A percentile compares a stretch with the other conserved stretches of the same genome.
phyloP scores from a whole-genome alignment of 2,329 filamentous ascomycete genomes.

The Trichophyton mentagrophytes region DNA sequence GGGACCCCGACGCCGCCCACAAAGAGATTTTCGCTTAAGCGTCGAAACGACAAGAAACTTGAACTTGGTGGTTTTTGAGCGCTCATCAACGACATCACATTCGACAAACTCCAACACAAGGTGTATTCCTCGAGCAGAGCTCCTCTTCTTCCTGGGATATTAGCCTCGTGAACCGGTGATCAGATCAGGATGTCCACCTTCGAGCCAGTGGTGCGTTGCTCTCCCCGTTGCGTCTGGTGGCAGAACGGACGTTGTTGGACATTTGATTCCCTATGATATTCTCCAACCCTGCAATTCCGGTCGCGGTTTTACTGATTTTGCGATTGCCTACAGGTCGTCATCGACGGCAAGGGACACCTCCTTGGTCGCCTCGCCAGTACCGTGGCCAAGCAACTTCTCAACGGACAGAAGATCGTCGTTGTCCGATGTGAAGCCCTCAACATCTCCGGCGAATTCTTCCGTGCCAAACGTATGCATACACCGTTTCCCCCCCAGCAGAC shows the following conservation, averaged over 20 bases:
- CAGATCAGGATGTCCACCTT: conserved; percentile 51
- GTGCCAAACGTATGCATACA: conserved; percentile 81
- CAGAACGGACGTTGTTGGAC: neutral
- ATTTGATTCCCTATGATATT: too few species aligned
- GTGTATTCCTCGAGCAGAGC: conserved; percentile 31
- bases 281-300: neutral
- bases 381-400: conserved; percentile 97
- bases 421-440: conserved; percentile 98
- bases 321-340: conserved; percentile 62
- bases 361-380: conserved; percentile 97
- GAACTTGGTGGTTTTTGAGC: conserved; percentile 30
- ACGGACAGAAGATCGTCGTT: conserved; percentile 97
- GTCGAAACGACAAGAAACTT: conserved; percentile 21
- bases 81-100: conserved; percentile 35
- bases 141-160: conserved; percentile 30
- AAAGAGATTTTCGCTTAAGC: conserved; percentile 3
- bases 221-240: neutral
- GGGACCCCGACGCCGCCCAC: conserved; percentile 21
- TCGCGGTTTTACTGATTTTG: conserved; percentile 24
- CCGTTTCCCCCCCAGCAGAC: conserved; percentile 9
- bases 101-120: conserved; percentile 34
- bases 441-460: conserved; percentile 99
- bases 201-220: conserved; percentile 50
- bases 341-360: conserved; percentile 99
- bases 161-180: conserved; percentile 30